Percentiles rank a stretch among this genome's conserved stretches.
These are phyloP conservation scores for Penicillium corylophilum DNA, from an alignment of 2,329 filamentous ascomycete genomes.

Conservation along the genomic window DNA sequence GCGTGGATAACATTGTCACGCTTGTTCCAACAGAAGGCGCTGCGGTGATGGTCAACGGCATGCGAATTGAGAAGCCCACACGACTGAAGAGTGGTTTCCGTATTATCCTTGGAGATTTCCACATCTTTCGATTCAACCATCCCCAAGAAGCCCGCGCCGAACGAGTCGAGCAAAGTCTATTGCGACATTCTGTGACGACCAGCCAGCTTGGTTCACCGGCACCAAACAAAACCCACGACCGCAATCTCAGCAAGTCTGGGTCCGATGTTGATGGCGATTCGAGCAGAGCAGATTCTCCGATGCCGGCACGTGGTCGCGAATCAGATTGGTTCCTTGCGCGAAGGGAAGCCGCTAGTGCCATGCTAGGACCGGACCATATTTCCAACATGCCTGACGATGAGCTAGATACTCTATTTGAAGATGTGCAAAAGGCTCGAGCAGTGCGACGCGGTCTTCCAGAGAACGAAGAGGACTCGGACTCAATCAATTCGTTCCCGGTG, in stretches of 20 bases:
- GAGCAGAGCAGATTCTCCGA: constrained; percentile 76
- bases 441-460: constrained; percentile 70
- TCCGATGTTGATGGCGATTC: constrained; percentile 73
- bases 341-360: constrained; percentile 86
- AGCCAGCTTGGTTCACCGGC: constrained; percentile 65
- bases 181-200: constrained; percentile 75
- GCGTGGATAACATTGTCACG: constrained; percentile 88
- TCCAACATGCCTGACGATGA: constrained; percentile 89
- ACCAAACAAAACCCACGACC: constrained; percentile 67
- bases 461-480: constrained; percentile 77
- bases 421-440: constrained; percentile 84
- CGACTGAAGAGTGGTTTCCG: constrained; percentile 88
- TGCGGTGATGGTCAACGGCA: constrained; percentile 96
- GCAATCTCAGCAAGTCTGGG: constrained; percentile 72
- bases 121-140: constrained; percentile 98
- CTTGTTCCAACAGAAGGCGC: constrained; percentile 87
- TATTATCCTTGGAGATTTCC: constrained; percentile 95
- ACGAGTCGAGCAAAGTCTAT: constrained; percentile 78
- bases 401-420: constrained; percentile 87
- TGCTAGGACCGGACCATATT: constrained; percentile 87
- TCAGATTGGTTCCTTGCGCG: constrained; percentile 94
- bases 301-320: constrained; percentile 68
- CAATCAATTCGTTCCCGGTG: constrained; percentile 79
- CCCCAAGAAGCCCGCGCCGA: constrained; percentile 94
- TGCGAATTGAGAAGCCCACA: constrained; percentile 81